A percentile compares a stretch with the other conserved stretches of the same genome.
Conservation (phyloP, 176 grass and related monocot species). For the Dendrocalamus sinicus region DNA sequence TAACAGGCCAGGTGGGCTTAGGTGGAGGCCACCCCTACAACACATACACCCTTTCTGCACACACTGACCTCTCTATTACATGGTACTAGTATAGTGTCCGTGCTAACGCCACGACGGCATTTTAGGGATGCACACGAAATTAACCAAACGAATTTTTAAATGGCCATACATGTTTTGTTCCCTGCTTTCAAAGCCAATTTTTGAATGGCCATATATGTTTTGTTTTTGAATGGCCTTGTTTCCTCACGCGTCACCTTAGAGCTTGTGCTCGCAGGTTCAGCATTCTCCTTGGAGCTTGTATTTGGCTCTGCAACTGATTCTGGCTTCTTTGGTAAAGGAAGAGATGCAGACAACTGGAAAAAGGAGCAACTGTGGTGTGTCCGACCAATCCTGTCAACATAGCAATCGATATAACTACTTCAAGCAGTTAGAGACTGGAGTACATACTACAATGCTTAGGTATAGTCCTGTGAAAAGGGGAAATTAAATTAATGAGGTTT, state of each 20-base stretch:
- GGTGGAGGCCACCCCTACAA: too few species aligned
- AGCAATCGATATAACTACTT: conserved; percentile 24
- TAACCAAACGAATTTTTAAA: too few species aligned
- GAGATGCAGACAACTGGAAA: conserved; percentile 67
- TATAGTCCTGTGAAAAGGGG: conserved; percentile 63
- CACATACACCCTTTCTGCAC: too few species aligned
- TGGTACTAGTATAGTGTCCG: too few species aligned
- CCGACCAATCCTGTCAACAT: conserved; percentile 51
- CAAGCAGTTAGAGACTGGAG: not conserved
- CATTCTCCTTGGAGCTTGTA: not conserved
- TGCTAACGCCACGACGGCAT: too few species aligned
- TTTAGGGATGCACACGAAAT: too few species aligned
- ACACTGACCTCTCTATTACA: too few species aligned
- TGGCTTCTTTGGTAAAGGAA: conserved; percentile 50
- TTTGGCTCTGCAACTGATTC: conserved; percentile 20
- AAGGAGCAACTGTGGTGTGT: conserved; percentile 54
- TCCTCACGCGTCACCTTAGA: conserved; percentile 4
- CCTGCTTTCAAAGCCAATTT: too few species aligned
- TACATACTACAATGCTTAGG: not conserved
- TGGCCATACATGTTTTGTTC: too few species aligned
- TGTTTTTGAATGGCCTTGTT: conserved; percentile 10
- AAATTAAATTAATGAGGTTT: not conserved
- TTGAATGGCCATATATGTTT: too few species aligned
- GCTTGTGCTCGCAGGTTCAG: conserved; percentile 26
- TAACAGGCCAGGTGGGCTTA: too few species aligned